These are phyloP conservation scores for Botrytis sinoallii DNA, from an alignment of 2,329 filamentous ascomycete genomes.

Conservation along the genomic window DNA sequence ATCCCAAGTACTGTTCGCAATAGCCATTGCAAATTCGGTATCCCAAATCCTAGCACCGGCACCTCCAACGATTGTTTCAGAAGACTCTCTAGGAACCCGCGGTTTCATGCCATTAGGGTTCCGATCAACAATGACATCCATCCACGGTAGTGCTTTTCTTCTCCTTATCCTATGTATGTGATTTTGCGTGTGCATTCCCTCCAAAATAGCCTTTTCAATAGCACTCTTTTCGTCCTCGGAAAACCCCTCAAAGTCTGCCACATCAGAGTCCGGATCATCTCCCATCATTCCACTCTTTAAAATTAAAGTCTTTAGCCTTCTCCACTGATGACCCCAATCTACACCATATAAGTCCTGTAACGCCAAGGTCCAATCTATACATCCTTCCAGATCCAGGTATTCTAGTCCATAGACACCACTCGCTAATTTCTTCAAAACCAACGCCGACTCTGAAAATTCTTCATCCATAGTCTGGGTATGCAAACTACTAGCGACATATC, in stretches of 20 bases:
- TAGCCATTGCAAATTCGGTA: neutral
- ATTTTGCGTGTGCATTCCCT: neutral
- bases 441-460: constrained; percentile 58
- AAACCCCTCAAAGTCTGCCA: neutral
- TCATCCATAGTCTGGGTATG: constrained; percentile 58
- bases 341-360: constrained; percentile 21
- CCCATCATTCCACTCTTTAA: constrained; percentile 12
- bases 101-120: neutral
- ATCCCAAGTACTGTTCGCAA: constrained; percentile 17
- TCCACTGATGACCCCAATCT: constrained; percentile 33
- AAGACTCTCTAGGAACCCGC: neutral
- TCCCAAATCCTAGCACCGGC: neutral
- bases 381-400: constrained; percentile 60
- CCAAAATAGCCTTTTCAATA: neutral
- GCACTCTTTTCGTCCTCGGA: neutral
- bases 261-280: neutral
- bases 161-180: constrained; percentile 1
- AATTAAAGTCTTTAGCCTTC: constrained; percentile 22
- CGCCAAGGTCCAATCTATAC: constrained; percentile 48
- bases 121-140: constrained; percentile 6
- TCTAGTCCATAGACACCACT: constrained; percentile 55
- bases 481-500: constrained; percentile 53
- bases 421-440: constrained; percentile 54
- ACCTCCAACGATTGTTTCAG: neutral
- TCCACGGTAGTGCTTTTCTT: neutral